A percentile compares a stretch with the other conserved stretches of the same genome.
These are phyloP conservation scores for Lactuca saligna DNA, from an alignment of 129 eudicot genomes.

Conservation along the genomic window DNA sequence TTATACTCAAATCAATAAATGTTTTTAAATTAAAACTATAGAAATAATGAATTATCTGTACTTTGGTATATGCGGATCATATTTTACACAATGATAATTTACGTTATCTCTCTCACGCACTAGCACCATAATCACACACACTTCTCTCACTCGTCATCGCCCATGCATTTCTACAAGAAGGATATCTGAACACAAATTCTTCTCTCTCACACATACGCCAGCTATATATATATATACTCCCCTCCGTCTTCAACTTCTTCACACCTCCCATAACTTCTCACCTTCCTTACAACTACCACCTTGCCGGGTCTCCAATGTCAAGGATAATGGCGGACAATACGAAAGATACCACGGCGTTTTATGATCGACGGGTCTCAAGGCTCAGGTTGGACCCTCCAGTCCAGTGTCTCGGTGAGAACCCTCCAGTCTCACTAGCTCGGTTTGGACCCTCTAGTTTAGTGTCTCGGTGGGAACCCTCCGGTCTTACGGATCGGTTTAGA, in stretches of 20 bases:
- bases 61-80: neutral
- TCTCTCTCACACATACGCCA: neutral
- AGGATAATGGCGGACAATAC: conserved; percentile 15
- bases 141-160: conserved; percentile 30
- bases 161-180: conserved; percentile 39
- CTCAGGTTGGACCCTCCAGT: too few species aligned
- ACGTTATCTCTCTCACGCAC: conserved; percentile 1
- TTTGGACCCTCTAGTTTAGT: too few species aligned
- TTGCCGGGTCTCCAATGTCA: conserved; percentile 16
- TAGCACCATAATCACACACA: conserved; percentile 26
- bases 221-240: conserved; percentile 15
- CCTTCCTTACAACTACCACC: conserved; percentile 29
- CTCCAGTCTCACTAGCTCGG: too few species aligned
- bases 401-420: too few species aligned
- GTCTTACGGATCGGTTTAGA: too few species aligned
- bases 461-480: too few species aligned
- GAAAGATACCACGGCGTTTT: neutral
- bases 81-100: neutral
- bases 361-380: conserved; percentile 16
- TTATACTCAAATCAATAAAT: too few species aligned
- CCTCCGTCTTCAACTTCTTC: conserved; percentile 24
- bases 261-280: conserved; percentile 32
- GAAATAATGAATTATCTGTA: neutral
- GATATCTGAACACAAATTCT: conserved; percentile 27
- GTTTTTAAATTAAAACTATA: too few species aligned